These are phyloP conservation scores for Cryptococcus sp. DNA, from an alignment of 1,284 basidiomycete genomes.

Conservation along the genomic window DNA sequence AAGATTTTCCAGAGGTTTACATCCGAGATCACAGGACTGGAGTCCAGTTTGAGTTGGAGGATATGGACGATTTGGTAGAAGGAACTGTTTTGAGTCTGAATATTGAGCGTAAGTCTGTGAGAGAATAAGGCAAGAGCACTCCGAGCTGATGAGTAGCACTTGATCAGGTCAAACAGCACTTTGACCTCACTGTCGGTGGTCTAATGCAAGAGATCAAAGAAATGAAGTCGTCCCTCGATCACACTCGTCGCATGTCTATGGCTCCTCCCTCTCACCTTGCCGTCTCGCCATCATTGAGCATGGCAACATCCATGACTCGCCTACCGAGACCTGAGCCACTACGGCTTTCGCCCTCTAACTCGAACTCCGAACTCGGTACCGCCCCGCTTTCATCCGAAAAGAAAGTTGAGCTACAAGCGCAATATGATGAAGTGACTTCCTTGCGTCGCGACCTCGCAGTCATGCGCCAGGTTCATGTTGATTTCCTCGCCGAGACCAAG, in stretches of 20 bases:
- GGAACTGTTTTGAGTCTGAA: conserved; percentile 85
- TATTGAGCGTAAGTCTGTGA: conserved; percentile 84
- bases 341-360: conserved; percentile 5
- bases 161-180: conserved; percentile 97
- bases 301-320: conserved; percentile 3
- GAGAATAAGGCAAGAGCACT: too few species aligned
- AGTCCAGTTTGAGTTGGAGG: conserved; percentile 92
- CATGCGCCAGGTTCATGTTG: conserved; percentile 88
- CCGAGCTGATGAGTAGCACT: conserved; percentile 58
- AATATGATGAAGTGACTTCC: conserved; percentile 91
- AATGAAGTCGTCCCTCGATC: conserved; percentile 59
- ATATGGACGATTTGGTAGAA: conserved; percentile 87
- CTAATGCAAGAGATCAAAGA: conserved; percentile 92
- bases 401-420: conserved; percentile 68
- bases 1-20: conserved; percentile 94
- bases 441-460: conserved; percentile 87
- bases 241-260: conserved; percentile 47
- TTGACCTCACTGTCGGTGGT: conserved; percentile 79
- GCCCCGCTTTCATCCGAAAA: conserved; percentile 7
- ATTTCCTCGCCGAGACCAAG: conserved; percentile 88
- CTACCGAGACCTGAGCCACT: conserved; percentile 9
- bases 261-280: conserved; percentile 40
- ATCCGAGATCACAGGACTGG: conserved; percentile 85
- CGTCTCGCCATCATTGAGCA: conserved; percentile 20
- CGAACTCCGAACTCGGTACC: not conserved